phyloP scores from a whole-genome alignment of 192 early-diverging fungal species.

The Cladochytrium replicatum region DNA sequence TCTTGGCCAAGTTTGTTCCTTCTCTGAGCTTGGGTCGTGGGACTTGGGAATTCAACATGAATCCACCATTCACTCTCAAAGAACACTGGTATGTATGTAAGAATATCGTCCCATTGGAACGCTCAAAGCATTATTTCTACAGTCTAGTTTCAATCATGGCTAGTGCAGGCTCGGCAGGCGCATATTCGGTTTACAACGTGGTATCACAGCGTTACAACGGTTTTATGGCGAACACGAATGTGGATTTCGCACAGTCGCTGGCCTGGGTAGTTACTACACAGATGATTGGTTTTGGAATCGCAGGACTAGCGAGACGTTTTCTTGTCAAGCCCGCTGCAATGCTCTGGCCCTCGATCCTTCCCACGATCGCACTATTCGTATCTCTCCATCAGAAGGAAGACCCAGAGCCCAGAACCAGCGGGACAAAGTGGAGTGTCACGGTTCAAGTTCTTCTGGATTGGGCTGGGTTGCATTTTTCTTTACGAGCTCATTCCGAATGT shows the following conservation, averaged over 20 bases:
- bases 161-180: slow-evolving; percentile 52
- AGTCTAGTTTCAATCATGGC: too few species aligned
- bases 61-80: slow-evolving; percentile 81
- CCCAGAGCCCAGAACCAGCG: neutral
- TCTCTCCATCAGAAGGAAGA: slow-evolving; percentile 53
- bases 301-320: slow-evolving; percentile 59
- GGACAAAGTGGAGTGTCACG: slow-evolving; percentile 10
- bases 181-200: slow-evolving; percentile 42
- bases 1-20: slow-evolving; percentile 55
- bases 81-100: too few species aligned
- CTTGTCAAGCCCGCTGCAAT: slow-evolving; percentile 76
- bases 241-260: slow-evolving; percentile 18
- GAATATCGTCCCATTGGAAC: too few species aligned
- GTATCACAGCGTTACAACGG: slow-evolving; percentile 9
- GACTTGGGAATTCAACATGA: slow-evolving; percentile 43
- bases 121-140: too few species aligned
- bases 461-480: slow-evolving; percentile 7
- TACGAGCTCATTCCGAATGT: slow-evolving; percentile 21
- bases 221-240: slow-evolving; percentile 13
- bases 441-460: slow-evolving; percentile 18
- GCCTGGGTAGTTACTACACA: slow-evolving; percentile 54
- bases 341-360: slow-evolving; percentile 75
- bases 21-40: slow-evolving; percentile 34
- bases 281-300: slow-evolving; percentile 55
- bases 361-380: slow-evolving; percentile 66